phyloP scores from a whole-genome alignment of 768 basidiomycete genomes.

The Russula sp. region DNA sequence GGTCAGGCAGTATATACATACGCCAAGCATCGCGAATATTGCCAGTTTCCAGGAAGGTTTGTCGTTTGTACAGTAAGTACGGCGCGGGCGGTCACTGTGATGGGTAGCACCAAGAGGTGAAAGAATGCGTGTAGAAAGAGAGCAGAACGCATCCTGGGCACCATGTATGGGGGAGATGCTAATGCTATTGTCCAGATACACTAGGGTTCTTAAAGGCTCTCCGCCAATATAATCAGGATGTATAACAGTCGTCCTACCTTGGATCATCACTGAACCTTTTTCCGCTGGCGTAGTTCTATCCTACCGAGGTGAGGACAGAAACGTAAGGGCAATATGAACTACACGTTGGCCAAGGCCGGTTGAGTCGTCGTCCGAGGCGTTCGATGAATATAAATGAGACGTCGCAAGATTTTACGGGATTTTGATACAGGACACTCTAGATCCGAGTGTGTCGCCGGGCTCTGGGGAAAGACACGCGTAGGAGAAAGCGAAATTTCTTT shows the following conservation, averaged over 20 bases:
- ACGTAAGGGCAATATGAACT: background rate
- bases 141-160: slow-evolving; percentile 16
- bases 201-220: slow-evolving; percentile 13
- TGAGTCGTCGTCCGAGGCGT: background rate
- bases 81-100: slow-evolving; percentile 43
- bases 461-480: background rate
- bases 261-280: background rate
- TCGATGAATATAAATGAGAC: background rate
- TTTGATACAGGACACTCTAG: background rate
- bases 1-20: slow-evolving; percentile 25
- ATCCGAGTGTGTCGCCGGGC: background rate
- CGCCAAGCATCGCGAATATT: slow-evolving; percentile 63
- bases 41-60: slow-evolving; percentile 56
- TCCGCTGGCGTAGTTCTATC: background rate
- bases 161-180: slow-evolving; percentile 6
- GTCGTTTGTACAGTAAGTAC: slow-evolving; percentile 53
- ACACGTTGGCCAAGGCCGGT: background rate
- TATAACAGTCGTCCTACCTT: background rate
- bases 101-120: background rate
- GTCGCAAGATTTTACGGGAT: slow-evolving; percentile 6
- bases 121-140: slow-evolving; percentile 3
- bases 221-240: background rate
- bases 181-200: background rate
- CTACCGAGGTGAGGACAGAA: background rate
- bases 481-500: background rate